These are phyloP conservation scores for Tuber umbilicatum DNA, from an alignment of 495 filamentous ascomycete species.

Conservation along the genomic window DNA sequence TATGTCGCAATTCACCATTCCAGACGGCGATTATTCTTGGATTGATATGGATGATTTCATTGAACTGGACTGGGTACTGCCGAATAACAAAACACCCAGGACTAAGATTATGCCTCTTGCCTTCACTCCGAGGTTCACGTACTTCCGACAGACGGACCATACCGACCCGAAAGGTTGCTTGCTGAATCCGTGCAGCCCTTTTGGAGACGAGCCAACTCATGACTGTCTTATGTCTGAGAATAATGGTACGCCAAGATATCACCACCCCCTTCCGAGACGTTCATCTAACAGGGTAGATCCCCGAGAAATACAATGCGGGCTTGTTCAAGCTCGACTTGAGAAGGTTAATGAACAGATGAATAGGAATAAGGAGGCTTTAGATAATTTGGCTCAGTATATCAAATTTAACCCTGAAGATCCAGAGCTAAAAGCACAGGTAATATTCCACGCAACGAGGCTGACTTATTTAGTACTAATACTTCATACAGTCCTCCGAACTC, in stretches of 20 bases:
- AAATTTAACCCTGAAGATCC: constrained; percentile 43
- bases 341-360: constrained; percentile 70
- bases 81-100: constrained; percentile 80
- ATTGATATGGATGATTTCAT: constrained; percentile 99
- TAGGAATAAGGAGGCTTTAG: constrained; percentile 53
- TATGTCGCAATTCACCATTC: constrained; percentile 84
- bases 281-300: constrained; percentile 54
- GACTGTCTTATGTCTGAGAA: constrained; percentile 90
- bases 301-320: constrained; percentile 74
- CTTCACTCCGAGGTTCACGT: constrained; percentile 88
- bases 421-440: constrained; percentile 43
- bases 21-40: constrained; percentile 89
- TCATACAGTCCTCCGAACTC: constrained; percentile 57
- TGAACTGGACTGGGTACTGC: constrained; percentile 91
- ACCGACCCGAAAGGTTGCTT: constrained; percentile 52
- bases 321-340: constrained; percentile 72
- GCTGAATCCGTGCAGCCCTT: constrained; percentile 61
- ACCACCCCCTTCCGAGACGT: neutral
- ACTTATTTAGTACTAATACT: constrained; percentile 43
- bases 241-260: constrained; percentile 47
- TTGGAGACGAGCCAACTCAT: constrained; percentile 87
- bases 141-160: constrained; percentile 96
- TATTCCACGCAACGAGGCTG: constrained; percentile 48
- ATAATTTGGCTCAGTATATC: constrained; percentile 28
- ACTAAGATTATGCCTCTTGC: constrained; percentile 89